Evolutionary conservation across 768 basidiomycete species (phyloP).

Genomic region (Coprinopsis marcescibilis): DNA sequence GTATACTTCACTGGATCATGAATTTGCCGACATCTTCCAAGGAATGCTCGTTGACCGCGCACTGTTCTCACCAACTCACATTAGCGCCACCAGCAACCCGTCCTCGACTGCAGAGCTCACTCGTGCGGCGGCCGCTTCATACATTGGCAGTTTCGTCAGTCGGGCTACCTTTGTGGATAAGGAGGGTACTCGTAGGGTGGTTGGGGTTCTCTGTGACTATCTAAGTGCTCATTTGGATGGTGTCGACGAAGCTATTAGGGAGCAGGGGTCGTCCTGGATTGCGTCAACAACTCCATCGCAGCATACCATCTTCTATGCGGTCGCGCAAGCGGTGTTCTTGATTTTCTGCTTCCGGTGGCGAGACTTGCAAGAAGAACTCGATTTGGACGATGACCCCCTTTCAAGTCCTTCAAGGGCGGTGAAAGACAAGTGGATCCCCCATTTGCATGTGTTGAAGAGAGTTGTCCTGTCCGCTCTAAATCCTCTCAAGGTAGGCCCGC

Average conservation of each 20-base stretch:
- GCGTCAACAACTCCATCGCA: slow-evolving; percentile 22
- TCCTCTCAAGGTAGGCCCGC: slow-evolving; percentile 82
- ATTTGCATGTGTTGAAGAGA: slow-evolving; percentile 72
- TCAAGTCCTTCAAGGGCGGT: background rate
- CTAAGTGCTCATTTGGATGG: slow-evolving; percentile 71
- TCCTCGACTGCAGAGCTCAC: slow-evolving; percentile 60
- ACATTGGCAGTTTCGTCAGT: slow-evolving; percentile 88
- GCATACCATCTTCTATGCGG: slow-evolving; percentile 84
- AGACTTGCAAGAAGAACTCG: slow-evolving; percentile 63
- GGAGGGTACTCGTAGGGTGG: slow-evolving; percentile 64
- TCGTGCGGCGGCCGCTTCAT: slow-evolving; percentile 88
- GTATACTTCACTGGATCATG: slow-evolving; percentile 83
- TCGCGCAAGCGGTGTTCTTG: slow-evolving; percentile 86
- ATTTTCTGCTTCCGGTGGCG: slow-evolving; percentile 99
- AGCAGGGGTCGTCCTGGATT: slow-evolving; percentile 21
- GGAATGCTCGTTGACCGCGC: slow-evolving; percentile 93
- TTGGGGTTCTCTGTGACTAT: slow-evolving; percentile 83
- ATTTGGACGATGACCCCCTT: slow-evolving; percentile 47
- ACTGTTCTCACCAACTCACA: slow-evolving; percentile 40
- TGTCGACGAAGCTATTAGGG: slow-evolving; percentile 46
- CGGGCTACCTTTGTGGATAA: slow-evolving; percentile 83
- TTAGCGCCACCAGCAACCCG: slow-evolving; percentile 17
- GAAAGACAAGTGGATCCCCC: slow-evolving; percentile 77
- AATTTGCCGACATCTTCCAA: slow-evolving; percentile 89
- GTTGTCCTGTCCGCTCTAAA: slow-evolving; percentile 80